Conservation (phyloP, 768 basidiomycete species). For the Hemileccinum impolitum region DNA sequence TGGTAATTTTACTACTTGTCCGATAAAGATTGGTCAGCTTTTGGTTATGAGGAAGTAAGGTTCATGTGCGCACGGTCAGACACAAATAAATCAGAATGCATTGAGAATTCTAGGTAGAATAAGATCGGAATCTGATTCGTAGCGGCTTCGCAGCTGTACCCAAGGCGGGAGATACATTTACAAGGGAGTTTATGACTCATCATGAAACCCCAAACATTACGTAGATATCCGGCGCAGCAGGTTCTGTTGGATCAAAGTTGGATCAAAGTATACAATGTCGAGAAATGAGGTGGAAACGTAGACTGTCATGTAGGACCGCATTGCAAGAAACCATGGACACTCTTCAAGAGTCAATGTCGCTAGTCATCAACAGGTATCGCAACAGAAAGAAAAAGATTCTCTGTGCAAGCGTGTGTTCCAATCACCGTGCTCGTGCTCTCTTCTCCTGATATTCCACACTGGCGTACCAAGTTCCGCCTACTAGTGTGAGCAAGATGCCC, state of each 20-base stretch:
- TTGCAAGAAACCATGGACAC: neutral
- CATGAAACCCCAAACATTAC: neutral
- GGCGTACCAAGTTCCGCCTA: slow-evolving; percentile 84
- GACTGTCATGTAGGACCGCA: slow-evolving; percentile 3
- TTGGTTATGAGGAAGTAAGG: no score
- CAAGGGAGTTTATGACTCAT: no score
- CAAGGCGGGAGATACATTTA: no score
- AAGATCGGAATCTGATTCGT: no score
- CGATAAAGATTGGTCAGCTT: no score
- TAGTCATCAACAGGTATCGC: neutral
- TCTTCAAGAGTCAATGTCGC: neutral
- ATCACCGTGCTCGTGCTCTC: slow-evolving; percentile 19
- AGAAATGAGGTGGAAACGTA: neutral
- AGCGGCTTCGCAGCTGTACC: no score
- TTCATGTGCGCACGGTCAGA: no score
- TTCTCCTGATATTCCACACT: slow-evolving; percentile 60
- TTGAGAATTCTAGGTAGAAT: no score
- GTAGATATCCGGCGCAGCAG: neutral
- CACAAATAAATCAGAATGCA: no score
- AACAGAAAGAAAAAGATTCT: neutral
- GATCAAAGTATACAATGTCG: neutral
- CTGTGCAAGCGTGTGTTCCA: neutral
- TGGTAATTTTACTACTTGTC: no score
- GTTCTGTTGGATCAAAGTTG: no score
- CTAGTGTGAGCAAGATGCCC: slow-evolving; percentile 80